phyloP scores from a whole-genome alignment of 169 alveolate species.

The Plasmodium vivax region DNA sequence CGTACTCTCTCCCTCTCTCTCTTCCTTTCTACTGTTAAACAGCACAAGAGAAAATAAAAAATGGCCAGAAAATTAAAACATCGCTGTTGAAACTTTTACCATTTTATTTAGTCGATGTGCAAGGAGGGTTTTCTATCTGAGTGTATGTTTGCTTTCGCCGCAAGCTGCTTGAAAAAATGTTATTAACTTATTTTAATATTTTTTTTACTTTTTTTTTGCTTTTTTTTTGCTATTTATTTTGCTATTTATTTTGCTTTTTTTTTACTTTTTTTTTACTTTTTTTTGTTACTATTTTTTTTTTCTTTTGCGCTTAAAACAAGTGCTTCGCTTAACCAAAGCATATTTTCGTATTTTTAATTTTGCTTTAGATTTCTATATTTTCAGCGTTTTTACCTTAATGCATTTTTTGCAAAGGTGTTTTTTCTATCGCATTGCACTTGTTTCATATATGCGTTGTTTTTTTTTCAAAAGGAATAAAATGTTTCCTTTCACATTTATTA shows the following conservation, averaged over 20 bases:
- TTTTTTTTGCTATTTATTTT: not conserved
- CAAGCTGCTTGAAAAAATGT: not conserved
- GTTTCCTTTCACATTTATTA: not conserved
- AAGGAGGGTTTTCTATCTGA: not conserved
- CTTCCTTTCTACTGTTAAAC: slow-evolving; percentile 9
- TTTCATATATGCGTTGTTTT: not conserved
- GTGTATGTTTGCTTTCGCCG: not conserved
- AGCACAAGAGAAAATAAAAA: not conserved
- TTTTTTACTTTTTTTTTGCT: not conserved
- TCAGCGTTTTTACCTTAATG: not conserved
- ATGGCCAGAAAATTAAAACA: not conserved
- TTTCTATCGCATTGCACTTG: not conserved
- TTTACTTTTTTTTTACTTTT: not conserved
- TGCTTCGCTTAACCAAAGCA: not conserved
- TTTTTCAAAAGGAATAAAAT: not conserved
- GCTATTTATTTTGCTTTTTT: not conserved
- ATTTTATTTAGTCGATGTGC: slow-evolving; percentile 1
- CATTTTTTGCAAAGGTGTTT: not conserved
- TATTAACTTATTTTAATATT: slow-evolving; percentile 9
- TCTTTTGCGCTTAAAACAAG: not conserved
- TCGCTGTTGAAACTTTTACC: not conserved
- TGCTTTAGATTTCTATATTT: not conserved
- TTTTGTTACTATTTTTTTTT: not conserved
- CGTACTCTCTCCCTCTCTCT: not conserved
- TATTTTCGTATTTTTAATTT: not conserved